A percentile compares a stretch with the other conserved stretches of the same genome.
Conservation (phyloP, 2,329 filamentous ascomycete species). For the Verticillium alfalfae region DNA sequence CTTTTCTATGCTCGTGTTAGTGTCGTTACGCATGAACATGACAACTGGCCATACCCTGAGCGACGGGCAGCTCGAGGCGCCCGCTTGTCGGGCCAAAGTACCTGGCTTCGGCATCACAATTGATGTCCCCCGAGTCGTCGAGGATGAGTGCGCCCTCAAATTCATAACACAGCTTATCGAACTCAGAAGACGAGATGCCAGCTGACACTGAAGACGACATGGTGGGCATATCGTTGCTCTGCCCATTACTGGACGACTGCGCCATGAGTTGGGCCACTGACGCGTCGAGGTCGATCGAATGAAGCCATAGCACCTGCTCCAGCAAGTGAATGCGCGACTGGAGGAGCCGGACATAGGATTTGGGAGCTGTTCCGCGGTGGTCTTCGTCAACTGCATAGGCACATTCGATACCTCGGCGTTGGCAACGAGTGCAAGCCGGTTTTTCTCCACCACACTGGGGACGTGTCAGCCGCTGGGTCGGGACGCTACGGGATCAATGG, state of each 20-base stretch:
- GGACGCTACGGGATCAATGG: background rate
- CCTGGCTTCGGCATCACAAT: constrained; percentile 23
- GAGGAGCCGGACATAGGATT: constrained; percentile 26
- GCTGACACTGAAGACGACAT: constrained; percentile 3
- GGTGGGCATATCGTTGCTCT: background rate
- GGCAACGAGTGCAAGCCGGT: constrained; percentile 24
- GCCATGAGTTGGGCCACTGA: constrained; percentile 13
- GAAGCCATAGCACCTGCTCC: constrained; percentile 19
- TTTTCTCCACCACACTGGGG: constrained; percentile 23
- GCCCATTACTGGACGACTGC: background rate
- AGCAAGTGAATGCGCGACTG: constrained; percentile 23
- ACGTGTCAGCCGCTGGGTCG: background rate
- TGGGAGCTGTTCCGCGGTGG: constrained; percentile 24
- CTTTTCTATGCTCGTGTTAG: background rate
- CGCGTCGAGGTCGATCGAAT: constrained; percentile 22
- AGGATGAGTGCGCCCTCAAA: constrained; percentile 17
- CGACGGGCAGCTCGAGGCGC: constrained; percentile 20
- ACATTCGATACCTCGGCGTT: constrained; percentile 20
- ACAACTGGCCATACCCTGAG: constrained; percentile 4
- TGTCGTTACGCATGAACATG: background rate
- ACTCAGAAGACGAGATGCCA: constrained; percentile 7
- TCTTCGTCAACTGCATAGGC: constrained; percentile 23
- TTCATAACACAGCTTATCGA: constrained; percentile 2
- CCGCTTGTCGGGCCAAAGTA: constrained; percentile 30
- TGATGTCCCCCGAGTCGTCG: constrained; percentile 21